Base-by-base conservation (phyloP, 768 basidiomycete genomes). In the Serendipita sp. region DNA sequence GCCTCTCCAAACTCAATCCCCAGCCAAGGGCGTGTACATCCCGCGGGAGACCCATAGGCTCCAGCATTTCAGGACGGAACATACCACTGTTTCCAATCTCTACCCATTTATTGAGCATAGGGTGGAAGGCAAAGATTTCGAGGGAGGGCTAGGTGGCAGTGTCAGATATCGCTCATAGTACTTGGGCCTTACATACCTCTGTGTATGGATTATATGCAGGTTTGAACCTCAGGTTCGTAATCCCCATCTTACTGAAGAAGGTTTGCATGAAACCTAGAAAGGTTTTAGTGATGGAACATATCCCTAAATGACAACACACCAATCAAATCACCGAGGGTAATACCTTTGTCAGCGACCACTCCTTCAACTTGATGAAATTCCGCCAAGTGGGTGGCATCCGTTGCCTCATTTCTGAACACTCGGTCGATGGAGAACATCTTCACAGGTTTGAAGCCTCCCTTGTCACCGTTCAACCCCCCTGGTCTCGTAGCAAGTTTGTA, bases 291-390 rank as follows among this genome's bases (percentile, higher is more conserved):
- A 28, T 8, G 5, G n/a, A 8, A 7, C 48, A 18, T 5, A 7
- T 18, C 8, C 41, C 41, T 5, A 7, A n/a, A 18, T n/a, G 30
- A 51, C 30, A 2, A 73, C 80, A 52, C 68, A 91, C 93, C 94
- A 68, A 99, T 97, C 66, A 99, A 78, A 73, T 98, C 93, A 16
- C 92, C 95, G 32, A 99, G 78, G 1, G 95, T 98, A 66, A 99
- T 76, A 60, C 85, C 85, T 68, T 85, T 84, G 75, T 99, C 96
- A 8, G 96, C 96, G 32, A 99, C 92, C 52, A 99, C 96, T 62
- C 96, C 96, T 74, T 99, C 96, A n/a, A 99, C 96, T 75, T 99
- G 96, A 73, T 98, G 95, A 80, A 99, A 99, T 75, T 99, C 96
- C 3, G 96, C 96, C 68, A 99, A 72, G 79, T 99, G 96, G 16